Base-by-base conservation (phyloP, 2,329 filamentous ascomycete species). In the Setomelanomma holmii region DNA sequence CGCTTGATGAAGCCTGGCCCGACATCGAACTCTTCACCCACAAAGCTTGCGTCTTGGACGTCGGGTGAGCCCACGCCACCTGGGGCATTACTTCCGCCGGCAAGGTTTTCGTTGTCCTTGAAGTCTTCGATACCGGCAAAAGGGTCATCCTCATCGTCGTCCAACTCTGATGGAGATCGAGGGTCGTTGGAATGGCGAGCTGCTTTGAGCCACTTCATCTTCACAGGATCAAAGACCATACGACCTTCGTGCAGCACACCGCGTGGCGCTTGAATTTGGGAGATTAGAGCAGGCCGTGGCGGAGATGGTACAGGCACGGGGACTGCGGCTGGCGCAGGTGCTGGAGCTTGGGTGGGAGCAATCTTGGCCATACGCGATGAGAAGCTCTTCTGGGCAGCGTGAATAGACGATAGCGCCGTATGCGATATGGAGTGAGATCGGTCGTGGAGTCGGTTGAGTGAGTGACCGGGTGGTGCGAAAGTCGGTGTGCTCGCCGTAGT, bases 131-230 rank as follows among this genome's bases (percentile, higher is more conserved):
- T 89, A 51, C 93, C 93, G 54, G 93, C 93, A 75, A 98, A 97
- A 5, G 93, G 89, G 71, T 97, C 93, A 52, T 96, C 93, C 53
- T 96, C 93, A 45, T 96, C 91, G 39, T 96, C 91, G 43, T 96
- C 90, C 14, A 90, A 76, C 19, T 87, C 89, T 1, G 62, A 63
- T 4, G 80, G 76, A 7, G 70, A 70, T 30, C 53, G 72, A 53
- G 66, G 75, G 60, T 61, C 74, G 53, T 65, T 63, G 5, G 67
- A 51, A 23, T 57, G 45, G 56, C 80, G 55, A 22, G 67, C 64
- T 2, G 95, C 80, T 75, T 96, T 97, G 50, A 98, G 83, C 95
- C 95, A 99, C 73, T 92, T 96, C 93, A 99, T 98, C 64, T 91
- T 91, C 57, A 91, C 88, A 3, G 95, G 95, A 70, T 99, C 95